Conservation (phyloP, 495 filamentous ascomycete species). For the Penicillium parvum region DNA sequence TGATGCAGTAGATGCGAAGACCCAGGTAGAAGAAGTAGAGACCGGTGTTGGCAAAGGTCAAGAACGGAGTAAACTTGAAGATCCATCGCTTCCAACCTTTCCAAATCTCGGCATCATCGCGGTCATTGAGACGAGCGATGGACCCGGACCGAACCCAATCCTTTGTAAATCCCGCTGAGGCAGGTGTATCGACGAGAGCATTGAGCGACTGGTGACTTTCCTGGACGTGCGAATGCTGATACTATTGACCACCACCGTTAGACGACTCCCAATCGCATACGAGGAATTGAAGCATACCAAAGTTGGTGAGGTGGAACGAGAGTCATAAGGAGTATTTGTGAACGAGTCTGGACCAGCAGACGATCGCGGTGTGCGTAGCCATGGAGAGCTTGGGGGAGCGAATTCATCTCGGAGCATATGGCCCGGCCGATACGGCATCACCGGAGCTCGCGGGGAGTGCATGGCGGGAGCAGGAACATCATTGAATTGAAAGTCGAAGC, state of each 20-base stretch:
- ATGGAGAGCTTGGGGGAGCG: constrained; percentile 13
- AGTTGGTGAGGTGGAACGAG: constrained; percentile 29
- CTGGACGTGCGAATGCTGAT: constrained; percentile 19
- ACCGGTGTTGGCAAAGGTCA: constrained; percentile 33
- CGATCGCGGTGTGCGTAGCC: constrained; percentile 18
- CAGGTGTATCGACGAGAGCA: constrained; percentile 20
- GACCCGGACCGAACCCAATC: constrained; percentile 34
- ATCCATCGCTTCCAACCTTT: constrained; percentile 39
- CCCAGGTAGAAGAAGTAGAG: constrained; percentile 38
- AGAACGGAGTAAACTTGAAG: constrained; percentile 32
- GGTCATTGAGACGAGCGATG: constrained; percentile 33
- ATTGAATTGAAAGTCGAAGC: constrained; percentile 18
- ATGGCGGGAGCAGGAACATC: not conserved
- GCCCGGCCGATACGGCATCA: constrained; percentile 24
- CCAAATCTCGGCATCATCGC: constrained; percentile 41
- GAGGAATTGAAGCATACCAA: constrained; percentile 16
- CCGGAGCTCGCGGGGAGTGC: constrained; percentile 11
- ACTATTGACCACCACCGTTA: too few species aligned
- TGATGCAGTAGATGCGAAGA: constrained; percentile 37
- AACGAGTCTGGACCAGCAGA: constrained; percentile 20
- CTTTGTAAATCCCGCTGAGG: constrained; percentile 24
- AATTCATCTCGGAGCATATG: constrained; percentile 1
- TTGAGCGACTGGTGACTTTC: constrained; percentile 26
- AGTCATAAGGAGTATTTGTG: constrained; percentile 19
- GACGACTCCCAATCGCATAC: not conserved